Evolutionary conservation across 345 rosid genomes (phyloP).

Genomic region (Aurinia saxatilis): DNA sequence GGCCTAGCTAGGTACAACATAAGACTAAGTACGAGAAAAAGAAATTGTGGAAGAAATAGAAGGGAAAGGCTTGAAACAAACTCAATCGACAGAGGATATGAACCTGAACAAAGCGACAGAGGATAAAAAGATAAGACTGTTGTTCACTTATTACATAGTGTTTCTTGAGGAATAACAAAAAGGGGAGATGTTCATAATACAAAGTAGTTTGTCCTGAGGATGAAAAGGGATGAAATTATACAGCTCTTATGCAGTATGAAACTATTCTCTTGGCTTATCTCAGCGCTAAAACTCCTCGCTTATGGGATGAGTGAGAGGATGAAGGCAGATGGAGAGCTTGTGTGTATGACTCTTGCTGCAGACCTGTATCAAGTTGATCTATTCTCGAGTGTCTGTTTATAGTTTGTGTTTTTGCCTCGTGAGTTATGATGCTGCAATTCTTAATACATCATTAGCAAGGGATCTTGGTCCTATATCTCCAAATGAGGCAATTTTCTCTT

Average conservation of each 20-base stretch:
- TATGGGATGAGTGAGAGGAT: slow-evolving; percentile 88
- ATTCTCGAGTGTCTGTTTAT: too few species aligned
- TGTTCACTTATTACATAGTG: too few species aligned
- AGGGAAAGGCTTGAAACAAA: slow-evolving; percentile 47
- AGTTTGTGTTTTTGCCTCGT: too few species aligned
- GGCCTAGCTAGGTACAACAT: slow-evolving; percentile 56
- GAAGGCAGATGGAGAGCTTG: slow-evolving; percentile 63
- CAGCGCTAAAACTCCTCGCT: slow-evolving; percentile 56
- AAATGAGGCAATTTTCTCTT: slow-evolving; percentile 34
- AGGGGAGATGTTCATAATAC: slow-evolving; percentile 74
- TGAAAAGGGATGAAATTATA: slow-evolving; percentile 62
- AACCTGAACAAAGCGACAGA: slow-evolving; percentile 54
- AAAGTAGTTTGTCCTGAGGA: slow-evolving; percentile 65
- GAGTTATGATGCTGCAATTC: slow-evolving; percentile 69
- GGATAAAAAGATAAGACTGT: slow-evolving; percentile 74
- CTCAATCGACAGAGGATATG: slow-evolving; percentile 60
- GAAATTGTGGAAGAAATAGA: slow-evolving; percentile 69
- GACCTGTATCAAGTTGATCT: too few species aligned
- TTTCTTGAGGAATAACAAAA: too few species aligned
- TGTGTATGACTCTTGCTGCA: too few species aligned
- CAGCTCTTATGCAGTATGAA: slow-evolving; percentile 46
- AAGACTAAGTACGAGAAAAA: slow-evolving; percentile 48
- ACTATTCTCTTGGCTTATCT: slow-evolving; percentile 47
- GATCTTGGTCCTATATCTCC: slow-evolving; percentile 68
- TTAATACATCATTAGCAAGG: slow-evolving; percentile 91